A percentile compares a stretch with the other conserved stretches of the same genome.
These are phyloP conservation scores for Echeveria elegans DNA, from an alignment of 164 flowering plant species.

Conservation along the genomic window DNA sequence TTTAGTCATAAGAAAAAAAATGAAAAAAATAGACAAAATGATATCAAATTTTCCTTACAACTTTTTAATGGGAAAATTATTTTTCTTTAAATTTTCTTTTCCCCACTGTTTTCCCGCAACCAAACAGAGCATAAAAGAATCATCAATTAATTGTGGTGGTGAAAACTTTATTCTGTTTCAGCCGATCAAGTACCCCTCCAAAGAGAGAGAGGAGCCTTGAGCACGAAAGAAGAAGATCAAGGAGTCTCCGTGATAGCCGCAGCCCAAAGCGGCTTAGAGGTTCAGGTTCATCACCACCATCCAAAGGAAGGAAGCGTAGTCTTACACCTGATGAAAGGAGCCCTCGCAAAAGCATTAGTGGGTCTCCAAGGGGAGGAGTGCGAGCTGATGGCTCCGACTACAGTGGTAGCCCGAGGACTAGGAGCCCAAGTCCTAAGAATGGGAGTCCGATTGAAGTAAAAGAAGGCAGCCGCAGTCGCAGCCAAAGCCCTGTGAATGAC, in stretches of 20 bases:
- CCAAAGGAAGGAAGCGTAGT: conserved; percentile 48
- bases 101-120: too few relatives aligned
- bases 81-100: too few relatives aligned
- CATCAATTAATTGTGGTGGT: conserved; percentile 16
- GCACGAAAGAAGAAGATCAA: conserved; percentile 40
- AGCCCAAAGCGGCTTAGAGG: conserved; percentile 42
- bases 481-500: conserved; percentile 10
- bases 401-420: conserved; percentile 44
- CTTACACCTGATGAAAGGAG: conserved; percentile 41
- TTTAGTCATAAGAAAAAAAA: too few relatives aligned
- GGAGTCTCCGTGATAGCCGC: conserved; percentile 40
- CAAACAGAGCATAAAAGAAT: too few relatives aligned
- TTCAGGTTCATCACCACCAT: conserved; percentile 41
- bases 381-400: conserved; percentile 42
- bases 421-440: conserved; percentile 37
- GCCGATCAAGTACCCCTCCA: conserved; percentile 50
- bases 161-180: conserved; percentile 13
- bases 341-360: conserved; percentile 34
- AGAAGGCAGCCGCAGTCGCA: conserved; percentile 25
- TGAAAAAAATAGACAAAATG: too few relatives aligned
- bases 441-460: conserved; percentile 31
- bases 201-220: conserved; percentile 29
- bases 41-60: too few relatives aligned
- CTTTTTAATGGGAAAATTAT: too few relatives aligned
- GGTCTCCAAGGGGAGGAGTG: conserved; percentile 30